Conservation (phyloP, 164 flowering plant genomes). For the Chimonanthus praecox region DNA sequence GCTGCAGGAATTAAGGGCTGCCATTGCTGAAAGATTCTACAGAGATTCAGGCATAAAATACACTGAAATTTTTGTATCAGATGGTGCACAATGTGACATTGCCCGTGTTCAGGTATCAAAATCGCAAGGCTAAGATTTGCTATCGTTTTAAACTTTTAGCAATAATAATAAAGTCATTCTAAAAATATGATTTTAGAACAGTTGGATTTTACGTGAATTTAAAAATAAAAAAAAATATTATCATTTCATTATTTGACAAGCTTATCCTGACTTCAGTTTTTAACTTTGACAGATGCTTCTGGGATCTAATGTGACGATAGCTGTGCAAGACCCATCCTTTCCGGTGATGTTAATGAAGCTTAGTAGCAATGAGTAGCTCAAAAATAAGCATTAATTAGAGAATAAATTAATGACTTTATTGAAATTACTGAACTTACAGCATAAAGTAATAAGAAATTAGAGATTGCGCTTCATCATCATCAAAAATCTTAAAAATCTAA, state of each 20-base stretch:
- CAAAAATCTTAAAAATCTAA: too few species aligned
- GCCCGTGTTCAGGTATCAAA: conserved; percentile 74
- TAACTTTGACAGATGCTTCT: conserved; percentile 52
- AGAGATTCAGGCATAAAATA: conserved; percentile 33
- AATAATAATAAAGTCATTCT: too few species aligned
- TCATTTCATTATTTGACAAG: too few species aligned
- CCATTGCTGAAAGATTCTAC: conserved; percentile 54
- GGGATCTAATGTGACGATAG: conserved; percentile 61
- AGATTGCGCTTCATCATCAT: too few species aligned
- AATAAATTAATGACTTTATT: neutral
- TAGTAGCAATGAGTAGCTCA: neutral
- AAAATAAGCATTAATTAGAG: neutral
- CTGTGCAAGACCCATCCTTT: conserved; percentile 87
- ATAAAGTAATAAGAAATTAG: too few species aligned
- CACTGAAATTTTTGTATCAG: conserved; percentile 78
- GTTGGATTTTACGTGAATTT: too few species aligned
- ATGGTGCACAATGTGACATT: conserved; percentile 90
- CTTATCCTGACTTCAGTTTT: too few species aligned
- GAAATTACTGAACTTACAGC: neutral
- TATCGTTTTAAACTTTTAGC: too few species aligned
- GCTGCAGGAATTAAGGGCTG: conserved; percentile 54
- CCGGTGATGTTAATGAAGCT: conserved; percentile 44
- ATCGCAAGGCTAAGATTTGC: neutral
- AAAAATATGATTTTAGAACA: too few species aligned
- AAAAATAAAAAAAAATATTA: too few species aligned